Conservation (phyloP, 177 flowering plant genomes). For the Vitis hybrid region DNA sequence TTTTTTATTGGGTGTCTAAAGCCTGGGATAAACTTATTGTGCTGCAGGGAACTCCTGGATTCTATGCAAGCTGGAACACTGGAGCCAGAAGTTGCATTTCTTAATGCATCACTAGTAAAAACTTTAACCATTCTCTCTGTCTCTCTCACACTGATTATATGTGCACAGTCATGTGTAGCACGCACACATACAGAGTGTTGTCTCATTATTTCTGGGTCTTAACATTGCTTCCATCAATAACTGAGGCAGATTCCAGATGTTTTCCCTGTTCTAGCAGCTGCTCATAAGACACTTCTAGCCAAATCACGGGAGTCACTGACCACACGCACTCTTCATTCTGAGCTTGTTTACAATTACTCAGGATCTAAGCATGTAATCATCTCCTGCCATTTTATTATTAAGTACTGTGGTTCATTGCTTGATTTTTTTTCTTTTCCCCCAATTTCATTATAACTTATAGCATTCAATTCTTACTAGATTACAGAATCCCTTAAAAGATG, state of each 20-base stretch:
- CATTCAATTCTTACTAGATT: constrained; percentile 44
- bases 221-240: not conserved
- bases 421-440: not conserved
- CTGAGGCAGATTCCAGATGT: constrained; percentile 74
- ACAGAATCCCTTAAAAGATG: constrained; percentile 90
- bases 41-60: constrained; percentile 73
- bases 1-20: not conserved
- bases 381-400: not conserved
- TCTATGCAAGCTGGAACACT: constrained; percentile 75
- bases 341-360: constrained; percentile 88
- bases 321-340: constrained; percentile 91
- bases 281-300: constrained; percentile 73
- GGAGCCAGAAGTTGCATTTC: constrained; percentile 78
- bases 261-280: constrained; percentile 92
- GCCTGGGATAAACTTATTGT: constrained; percentile 2
- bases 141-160: not conserved
- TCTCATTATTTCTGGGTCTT: constrained; percentile 3
- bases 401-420: not conserved
- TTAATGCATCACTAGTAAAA: constrained; percentile 80
- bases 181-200: not conserved
- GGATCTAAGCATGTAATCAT: constrained; percentile 86
- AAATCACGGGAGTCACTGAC: constrained; percentile 75
- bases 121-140: not conserved
- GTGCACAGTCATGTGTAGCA: too few relatives aligned
- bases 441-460: constrained; percentile 2